A percentile compares a stretch with the other conserved stretches of the same genome.
These are phyloP conservation scores for Colletotrichum sp. DNA, from an alignment of 2,329 filamentous ascomycete genomes.

Conservation along the genomic window DNA sequence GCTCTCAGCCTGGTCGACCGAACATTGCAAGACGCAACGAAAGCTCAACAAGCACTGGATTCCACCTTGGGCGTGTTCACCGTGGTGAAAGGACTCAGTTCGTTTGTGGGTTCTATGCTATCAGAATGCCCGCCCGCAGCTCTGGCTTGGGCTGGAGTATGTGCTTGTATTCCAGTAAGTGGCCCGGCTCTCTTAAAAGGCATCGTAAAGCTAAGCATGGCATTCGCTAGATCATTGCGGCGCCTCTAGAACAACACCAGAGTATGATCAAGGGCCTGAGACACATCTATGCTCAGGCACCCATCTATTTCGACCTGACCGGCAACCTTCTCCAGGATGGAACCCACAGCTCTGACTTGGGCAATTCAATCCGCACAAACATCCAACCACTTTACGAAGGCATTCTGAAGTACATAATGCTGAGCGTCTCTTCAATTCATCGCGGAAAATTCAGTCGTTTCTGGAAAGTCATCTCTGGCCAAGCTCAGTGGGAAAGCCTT, in stretches of 20 bases:
- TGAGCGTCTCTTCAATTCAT: neutral
- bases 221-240: neutral
- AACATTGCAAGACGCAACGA: neutral
- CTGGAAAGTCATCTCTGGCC: neutral
- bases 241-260: neutral
- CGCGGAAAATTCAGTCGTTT: neutral
- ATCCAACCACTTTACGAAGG: neutral
- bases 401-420: neutral
- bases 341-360: neutral
- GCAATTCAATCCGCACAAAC: neutral
- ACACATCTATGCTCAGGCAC: neutral
- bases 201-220: rapidly evolving
- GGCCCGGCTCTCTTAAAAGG: rapidly evolving
- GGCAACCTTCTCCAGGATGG: neutral
- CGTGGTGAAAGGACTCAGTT: neutral
- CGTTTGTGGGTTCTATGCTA: neutral
- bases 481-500: neutral
- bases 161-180: neutral
- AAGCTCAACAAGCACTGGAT: neutral
- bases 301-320: neutral
- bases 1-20: neutral
- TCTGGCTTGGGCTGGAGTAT: neutral
- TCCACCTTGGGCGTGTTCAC: neutral
- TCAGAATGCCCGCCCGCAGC: neutral
- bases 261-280: neutral